Evolutionary conservation across 2,329 filamentous ascomycete species (phyloP), one percentile per base, ranked within the genome.

Genomic region (Aspergillus sp.): DNA sequence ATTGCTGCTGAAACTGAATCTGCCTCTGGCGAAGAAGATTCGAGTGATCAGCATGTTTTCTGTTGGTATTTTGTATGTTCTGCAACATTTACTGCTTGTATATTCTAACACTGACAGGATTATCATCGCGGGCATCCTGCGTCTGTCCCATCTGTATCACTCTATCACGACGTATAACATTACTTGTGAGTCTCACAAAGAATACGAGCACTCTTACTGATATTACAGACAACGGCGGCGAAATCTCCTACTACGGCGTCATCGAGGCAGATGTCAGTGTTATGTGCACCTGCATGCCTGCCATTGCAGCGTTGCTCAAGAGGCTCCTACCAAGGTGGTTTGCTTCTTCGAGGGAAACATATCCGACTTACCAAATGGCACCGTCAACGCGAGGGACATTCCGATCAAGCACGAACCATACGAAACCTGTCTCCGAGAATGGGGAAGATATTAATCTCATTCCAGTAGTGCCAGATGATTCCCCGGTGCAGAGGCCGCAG

Each of bases 161-260:
- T 57, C 49, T 5, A 52, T 57, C 21, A 57, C 48, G 5, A 53
- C 55, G 19, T 57, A 57, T n/a, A 57, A 57, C 35, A 52, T 57
- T 37, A 57, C 55, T 17, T 57, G 55, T 53, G 43, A 12, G 47
- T 45, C 7, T 6, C 33, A 27, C 5, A 7, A 1, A 27, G 4
- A 27, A 17, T 2, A 43, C n/a, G 19, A 8, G 2, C 12, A 9
- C 17, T 47, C 33, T 31, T 15, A 9, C 27, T 21, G 8, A n/a
- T 31, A 8, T 21, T 3, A 7, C 41, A 57, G 55, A 57, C 23
- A 57, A 52, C 44, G 55, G 55, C 55, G 55, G 49, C 17, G 49
- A 57, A 17, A 17, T 57, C 8, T 52, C 48, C 44, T 52, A 48
- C 48, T 57, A 33, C 25, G 55, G 55, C 9, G 49, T 57, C 37